Evolutionary conservation across 2,329 filamentous ascomycete genomes (phyloP), one percentile per base, ranked within the genome.

Genomic region (Myriosclerotinia duriaeana): DNA sequence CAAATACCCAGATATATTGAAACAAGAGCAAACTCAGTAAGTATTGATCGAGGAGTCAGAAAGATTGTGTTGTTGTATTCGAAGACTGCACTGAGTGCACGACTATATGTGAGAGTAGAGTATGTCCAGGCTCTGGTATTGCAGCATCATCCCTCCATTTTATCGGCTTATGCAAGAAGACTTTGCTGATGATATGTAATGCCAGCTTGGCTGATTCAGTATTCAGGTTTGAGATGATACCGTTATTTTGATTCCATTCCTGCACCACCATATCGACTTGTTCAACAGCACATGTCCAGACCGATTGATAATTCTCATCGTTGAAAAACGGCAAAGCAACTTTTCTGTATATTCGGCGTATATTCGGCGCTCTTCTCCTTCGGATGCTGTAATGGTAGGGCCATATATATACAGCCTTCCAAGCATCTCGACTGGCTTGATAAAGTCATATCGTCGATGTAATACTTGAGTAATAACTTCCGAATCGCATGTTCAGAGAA

Each of bases 401-500:
- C 59, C 59, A 12, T 61, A 62, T 14, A 62, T 40, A 14, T 62
- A 53, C 26, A 62, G 46, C 6, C 53, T 62, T 12, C 38, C 34
- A 40, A 62, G 46, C 59, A 62, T 62, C 12, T 62, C 59, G 36
- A 34, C 38, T 30, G 59, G 59, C 34, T 62, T 53, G 7, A 62
- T 34, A 42, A 62, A 62, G 26, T 52, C 59, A 4, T 26, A 36
- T 26, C 59, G 42, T 14, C 59, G 44, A n/a, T 26, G 42, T 14
- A 34, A 62, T 46, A 62, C 59, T n/a, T 62, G 59, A 30, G 30
- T 62, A 34, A 62, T 62, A 30, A 62, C 22, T 53, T 62, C 46
- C 1, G 59, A 34, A 30, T 53, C 48, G n/a, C 59, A 62, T 53
- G 59, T 62, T 48, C 48, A 62, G 56, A 53, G 59, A 14, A 62